Conservation (phyloP, 2,329 filamentous ascomycete species). For the Hypoxylon sp. region DNA sequence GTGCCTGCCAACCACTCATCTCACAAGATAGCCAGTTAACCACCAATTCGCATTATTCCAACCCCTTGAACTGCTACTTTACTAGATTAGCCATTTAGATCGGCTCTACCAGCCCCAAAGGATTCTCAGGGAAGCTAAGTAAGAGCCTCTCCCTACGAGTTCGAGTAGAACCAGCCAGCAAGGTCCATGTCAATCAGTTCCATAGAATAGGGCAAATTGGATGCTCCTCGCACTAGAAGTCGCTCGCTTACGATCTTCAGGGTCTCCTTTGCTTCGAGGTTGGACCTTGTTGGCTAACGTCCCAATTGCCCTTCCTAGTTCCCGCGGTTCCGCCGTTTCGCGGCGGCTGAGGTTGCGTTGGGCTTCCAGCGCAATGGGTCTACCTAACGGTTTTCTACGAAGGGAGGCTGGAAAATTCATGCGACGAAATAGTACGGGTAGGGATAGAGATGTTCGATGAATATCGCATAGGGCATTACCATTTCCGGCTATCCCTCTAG, state of each 20-base stretch:
- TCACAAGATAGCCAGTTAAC: neutral
- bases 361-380: constrained; percentile 8
- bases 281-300: constrained; percentile 12
- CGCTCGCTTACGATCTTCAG: constrained; percentile 28
- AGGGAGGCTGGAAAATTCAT: constrained; percentile 26
- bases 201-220: constrained; percentile 2
- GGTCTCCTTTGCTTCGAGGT: constrained; percentile 25
- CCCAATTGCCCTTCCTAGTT: constrained; percentile 9
- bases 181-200: constrained; percentile 3
- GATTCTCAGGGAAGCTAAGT: constrained; percentile 4
- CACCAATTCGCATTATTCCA: neutral
- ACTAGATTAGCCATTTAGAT: neutral
- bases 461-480: neutral
- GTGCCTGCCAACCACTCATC: neutral
- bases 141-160: constrained; percentile 14
- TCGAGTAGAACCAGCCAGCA: constrained; percentile 1
- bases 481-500: constrained; percentile 9
- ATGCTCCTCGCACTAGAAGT: neutral
- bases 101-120: constrained; percentile 16
- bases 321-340: constrained; percentile 24
- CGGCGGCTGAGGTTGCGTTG: constrained; percentile 27
- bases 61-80: neutral
- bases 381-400: neutral
- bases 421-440: neutral
- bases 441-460: constrained; percentile 17